Evolutionary conservation across 768 basidiomycete species (phyloP), one percentile per base, ranked within the genome.

Genomic region (Hygrocybe coccinea): DNA sequence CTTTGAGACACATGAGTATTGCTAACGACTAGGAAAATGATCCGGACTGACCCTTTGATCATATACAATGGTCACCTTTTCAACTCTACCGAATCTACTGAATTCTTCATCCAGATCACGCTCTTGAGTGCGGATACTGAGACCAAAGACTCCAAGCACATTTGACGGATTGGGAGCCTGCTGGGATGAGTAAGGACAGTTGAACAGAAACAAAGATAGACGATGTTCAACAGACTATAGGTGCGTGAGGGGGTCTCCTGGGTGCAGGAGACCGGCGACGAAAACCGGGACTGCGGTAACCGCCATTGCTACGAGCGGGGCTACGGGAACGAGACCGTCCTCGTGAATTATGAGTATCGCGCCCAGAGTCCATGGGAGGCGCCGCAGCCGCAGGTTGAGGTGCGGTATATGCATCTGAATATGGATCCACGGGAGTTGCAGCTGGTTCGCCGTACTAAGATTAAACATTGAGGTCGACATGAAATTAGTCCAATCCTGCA

Each of bases 71-170:
- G 88, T 90, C 44, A 95, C 94, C 70, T 97, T 97, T 69, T 94
- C 90, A 48, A 97, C 94, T 35, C 83, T 80, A 21, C 95, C 95
- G 61, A 85, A 89, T 47, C 91, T 82, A 63, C 76, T 83, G 63
- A 99, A 98, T 70, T 97, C 94, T 60, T 95, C 91, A 61, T 97
- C 92, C 47, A 99, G 76, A 67, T 98, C 95, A 39, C 89, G 83
- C 67, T 99, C 95, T 53, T 86, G 82, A 3, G 95, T 97, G 53
- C 95, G 84, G 55, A 99, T 95, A 63, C 92, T 95, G 39, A 98
- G 75, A n/a, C 95, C 95, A 62, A 98, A 99, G n/a, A 97, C 93
- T 56, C 95, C 95, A 58, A 99, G 79, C 33, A 95, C 93, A 58
- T 80, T 86, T 63, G 89, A 87, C 19, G 93, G 89, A 69, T 86